Evolutionary conservation across 2,329 filamentous ascomycete genomes (phyloP), one percentile per base, ranked within the genome.

Genomic region (Coniella vitis): DNA sequence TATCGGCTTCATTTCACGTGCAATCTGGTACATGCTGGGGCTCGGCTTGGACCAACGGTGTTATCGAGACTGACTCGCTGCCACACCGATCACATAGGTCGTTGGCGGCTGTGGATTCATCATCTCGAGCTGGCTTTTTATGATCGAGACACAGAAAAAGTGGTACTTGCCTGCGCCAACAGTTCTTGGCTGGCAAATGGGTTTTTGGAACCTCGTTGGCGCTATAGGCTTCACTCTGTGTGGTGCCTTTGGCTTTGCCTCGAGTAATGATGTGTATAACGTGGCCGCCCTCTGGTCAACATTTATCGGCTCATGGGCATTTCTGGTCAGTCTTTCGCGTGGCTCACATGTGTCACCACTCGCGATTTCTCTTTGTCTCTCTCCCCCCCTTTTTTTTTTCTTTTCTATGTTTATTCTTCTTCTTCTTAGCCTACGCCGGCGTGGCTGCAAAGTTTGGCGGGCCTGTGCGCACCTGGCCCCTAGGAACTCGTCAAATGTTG

Each of bases 171-270:
- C 83, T 0, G 77, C 79, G 0, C 69, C 68, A 3, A 59, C 62
- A 3, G 67, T 79, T 0, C 68, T 86, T 1, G 82, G 82, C 3
- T 86, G 82, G 83, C 79, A 85, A 61, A 76, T 86, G 55, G 82
- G 79, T 0, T 62, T 75, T 8, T 86, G 81, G 79, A 86, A 85
- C 56, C 61, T 83, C 2, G 65, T 85, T 17, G 83, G 83, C 1
- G 75, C 75, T 2, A 57, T 84, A 20, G 81, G 81, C 0, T 85
- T 84, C 58, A 83, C 78, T 4, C 65, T 81, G 0, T 80, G 76
- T 52, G 78, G 76, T n/a, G 77, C 72, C 2, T 58, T 81, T 25
- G 78, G 77, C 1, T 77, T 73, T 47, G 75, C 64, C 10, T 61
- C 59, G 7, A 62, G 67, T 47, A 64, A 63, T 22, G 41, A 49